phyloP scores from a whole-genome alignment of 176 grass and related monocot species.

The Avena eriantha region DNA sequence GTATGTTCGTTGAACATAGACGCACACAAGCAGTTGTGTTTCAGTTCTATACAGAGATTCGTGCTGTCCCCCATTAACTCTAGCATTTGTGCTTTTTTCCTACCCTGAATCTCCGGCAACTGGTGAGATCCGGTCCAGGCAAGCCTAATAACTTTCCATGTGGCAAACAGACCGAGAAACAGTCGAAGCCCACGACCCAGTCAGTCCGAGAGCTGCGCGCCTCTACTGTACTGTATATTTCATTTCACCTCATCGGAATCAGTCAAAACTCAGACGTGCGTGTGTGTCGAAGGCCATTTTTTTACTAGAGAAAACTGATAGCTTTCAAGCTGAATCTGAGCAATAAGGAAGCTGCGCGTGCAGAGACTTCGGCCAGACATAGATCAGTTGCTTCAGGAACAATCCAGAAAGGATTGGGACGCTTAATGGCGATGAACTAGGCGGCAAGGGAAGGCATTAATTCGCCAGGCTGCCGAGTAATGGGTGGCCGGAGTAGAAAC shows the following conservation, averaged over 20 bases:
- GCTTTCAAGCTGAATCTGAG: too few species aligned
- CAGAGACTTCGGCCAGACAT: not conserved
- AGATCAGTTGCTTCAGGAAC: not conserved
- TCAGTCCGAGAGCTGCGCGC: not conserved
- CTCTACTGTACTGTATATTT: not conserved
- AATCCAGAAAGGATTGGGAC: not conserved
- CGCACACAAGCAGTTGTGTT: conserved; percentile 12
- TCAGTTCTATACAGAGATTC: conserved; percentile 41
- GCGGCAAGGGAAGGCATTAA: not conserved
- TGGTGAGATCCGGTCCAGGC: conserved; percentile 43
- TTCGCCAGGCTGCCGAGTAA: not conserved
- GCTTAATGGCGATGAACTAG: not conserved
- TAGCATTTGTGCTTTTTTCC: conserved; percentile 16
- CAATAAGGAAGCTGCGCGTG: too few species aligned
- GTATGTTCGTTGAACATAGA: conserved; percentile 34
- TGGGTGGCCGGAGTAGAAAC: too few species aligned
- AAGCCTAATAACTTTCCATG: not conserved
- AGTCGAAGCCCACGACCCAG: too few species aligned
- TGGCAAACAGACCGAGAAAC: conserved; percentile 27
- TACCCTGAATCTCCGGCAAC: conserved; percentile 12
- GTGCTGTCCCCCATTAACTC: conserved; percentile 24
- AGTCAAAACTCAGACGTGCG: not conserved
- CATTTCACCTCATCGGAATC: conserved; percentile 10
- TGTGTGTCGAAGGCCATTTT: too few species aligned
- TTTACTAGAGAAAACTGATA: too few species aligned